Base-by-base conservation (phyloP, 371 early-diverging fungal species). In the Mortierella sp. region DNA sequence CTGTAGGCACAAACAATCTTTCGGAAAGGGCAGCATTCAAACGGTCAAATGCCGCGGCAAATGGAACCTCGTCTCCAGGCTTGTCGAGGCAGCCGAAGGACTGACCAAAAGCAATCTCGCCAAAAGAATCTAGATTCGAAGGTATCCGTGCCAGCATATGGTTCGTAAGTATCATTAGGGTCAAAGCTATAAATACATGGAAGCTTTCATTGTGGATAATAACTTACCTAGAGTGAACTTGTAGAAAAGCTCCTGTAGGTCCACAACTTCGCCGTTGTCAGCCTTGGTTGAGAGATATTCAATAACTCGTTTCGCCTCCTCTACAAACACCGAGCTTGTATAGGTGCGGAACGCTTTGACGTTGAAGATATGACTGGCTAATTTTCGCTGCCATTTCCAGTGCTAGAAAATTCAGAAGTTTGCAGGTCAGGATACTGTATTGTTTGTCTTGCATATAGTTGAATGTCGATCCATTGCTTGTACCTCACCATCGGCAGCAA, bases 381-480 rank as follows among this genome's bases (percentile, higher is more conserved):
- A 78, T 74, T 93, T 93, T 21, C 94, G 84, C 59, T 92, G 92
- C 62, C 84, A 87, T 43, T 84, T 86, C 93, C 94, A 92, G 7
- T 84, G 67, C 72, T 90, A 87, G 6, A 24, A 40, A 55, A 28
- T 2, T 21, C 11, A 58, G 21, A 45, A 55, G 1, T 16, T 16
- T n/a, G 36, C 13, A 21, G 13, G 6, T 52, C 21, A 53, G n/a
- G n/a, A 50, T 11, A 11, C 45, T 45, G 15, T 1, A 11, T 11
- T 63, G 38, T n/a, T 24, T 64, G 2, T 21, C n/a, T 32, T 55
- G 22, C 0, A 55, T 3, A 5, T 28, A 5, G 52, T 21, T 36
- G 19, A 55, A 13, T 55, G 15, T 45, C 16, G 45, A 11, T 45
- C 45, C 55, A 13, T 55, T 15, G 16, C 16, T 21, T 11, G 57